These are phyloP conservation scores for Nissolia schottii DNA, from an alignment of 306 rosid species.

Conservation along the genomic window DNA sequence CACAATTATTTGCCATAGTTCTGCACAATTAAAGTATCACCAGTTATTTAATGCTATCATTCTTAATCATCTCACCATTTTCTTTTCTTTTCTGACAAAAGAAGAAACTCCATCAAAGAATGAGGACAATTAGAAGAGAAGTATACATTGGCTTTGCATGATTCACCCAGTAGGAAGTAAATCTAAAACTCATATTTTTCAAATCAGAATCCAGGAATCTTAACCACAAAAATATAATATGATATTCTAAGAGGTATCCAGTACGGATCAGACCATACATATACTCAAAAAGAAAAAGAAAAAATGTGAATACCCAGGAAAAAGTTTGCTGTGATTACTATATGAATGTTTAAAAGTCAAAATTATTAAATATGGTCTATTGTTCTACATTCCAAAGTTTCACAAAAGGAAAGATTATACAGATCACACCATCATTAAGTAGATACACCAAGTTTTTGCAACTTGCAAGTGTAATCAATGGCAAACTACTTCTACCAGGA, in stretches of 20 bases:
- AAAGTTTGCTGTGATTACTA: not conserved
- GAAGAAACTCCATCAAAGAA: not conserved
- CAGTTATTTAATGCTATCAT: not conserved
- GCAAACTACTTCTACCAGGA: not conserved
- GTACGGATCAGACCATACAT: not conserved
- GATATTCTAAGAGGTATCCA: not conserved
- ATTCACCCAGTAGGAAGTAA: not conserved
- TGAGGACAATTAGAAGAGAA: not conserved
- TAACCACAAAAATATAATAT: not conserved
- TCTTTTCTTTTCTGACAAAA: not conserved
- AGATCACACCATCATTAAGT: not conserved
- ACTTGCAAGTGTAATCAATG: not conserved
- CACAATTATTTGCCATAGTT: not conserved
- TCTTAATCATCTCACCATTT: not conserved
- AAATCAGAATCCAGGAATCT: constrained; percentile 10
- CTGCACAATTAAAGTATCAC: not conserved
- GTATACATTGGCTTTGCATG: not conserved
- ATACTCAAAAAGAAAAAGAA: not conserved
- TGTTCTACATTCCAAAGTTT: not conserved
- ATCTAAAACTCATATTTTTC: constrained; percentile 7
- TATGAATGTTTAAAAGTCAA: not conserved
- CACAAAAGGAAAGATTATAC: not conserved
- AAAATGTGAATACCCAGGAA: not conserved
- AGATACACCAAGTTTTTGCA: not conserved
- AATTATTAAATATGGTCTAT: no score